Base-by-base conservation (phyloP, 1,139 yeast genomes). In the Taphrina flavorubra region DNA sequence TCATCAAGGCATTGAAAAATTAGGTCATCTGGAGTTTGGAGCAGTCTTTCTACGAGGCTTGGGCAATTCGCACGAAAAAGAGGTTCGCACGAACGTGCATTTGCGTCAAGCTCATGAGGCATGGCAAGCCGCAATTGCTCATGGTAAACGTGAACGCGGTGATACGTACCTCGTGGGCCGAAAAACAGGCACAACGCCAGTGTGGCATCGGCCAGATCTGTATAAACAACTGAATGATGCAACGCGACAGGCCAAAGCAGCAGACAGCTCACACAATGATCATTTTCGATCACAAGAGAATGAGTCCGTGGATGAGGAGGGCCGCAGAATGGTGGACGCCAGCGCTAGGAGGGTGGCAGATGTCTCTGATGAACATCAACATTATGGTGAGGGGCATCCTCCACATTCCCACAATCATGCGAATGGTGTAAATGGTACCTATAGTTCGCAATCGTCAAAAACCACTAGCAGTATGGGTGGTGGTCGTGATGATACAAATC, bases 101-200 rank as follows among this genome's bases (percentile, higher is more conserved):
- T 42, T 58, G 7, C 62, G 62, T 20, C 62, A 58, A 8, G 39
- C 46, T 7, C 62, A 58, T 14, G 62, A 58, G 31, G 42, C 51
- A 8, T 58, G 62, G 62, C 62, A 44, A 16, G 62, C 62, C 7
- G 46, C 62, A n/a, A 58, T 58, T 14, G 39, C 62, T 2, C 62
- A 58, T 14, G 62, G 53, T 8, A 14, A 58, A 31, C 25, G 62
- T 1, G 42, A 58, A 20, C 20, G 18, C 2, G 53, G 44, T 13
- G 62, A 58, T 31, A 31, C 62, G 6, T 58, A 44, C 25, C 62
- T 58, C 39, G 62, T 58, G 18, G 53, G 53, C 1, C 51, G 36
- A 16, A 58, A 58, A n/a, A 34, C 16, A 20, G 49, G 16, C 11
- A n/a, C 16, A 6, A 40, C 39, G 13, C 46, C 60, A 18, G 46